A percentile compares a stretch with the other conserved stretches of the same genome.
Conservation (phyloP, 2,329 filamentous ascomycete species). For the Trichoderma lentiforme region DNA sequence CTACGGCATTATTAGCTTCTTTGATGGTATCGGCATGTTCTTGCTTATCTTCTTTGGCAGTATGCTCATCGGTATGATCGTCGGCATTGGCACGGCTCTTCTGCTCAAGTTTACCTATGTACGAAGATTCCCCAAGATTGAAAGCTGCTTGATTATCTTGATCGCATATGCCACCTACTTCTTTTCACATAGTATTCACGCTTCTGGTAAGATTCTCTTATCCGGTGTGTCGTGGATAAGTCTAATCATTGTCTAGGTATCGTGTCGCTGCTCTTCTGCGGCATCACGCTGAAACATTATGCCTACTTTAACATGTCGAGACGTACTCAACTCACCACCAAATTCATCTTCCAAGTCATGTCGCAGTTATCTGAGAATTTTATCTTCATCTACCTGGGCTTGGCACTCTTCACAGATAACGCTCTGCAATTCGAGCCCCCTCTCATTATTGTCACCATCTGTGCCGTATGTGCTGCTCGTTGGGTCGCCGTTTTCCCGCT, state of each 20-base stretch:
- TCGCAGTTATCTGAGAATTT: constrained; percentile 98
- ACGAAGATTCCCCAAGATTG: constrained; percentile 88
- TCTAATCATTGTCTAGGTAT: constrained; percentile 61
- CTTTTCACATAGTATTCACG: constrained; percentile 90
- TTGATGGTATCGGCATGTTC: constrained; percentile 92
- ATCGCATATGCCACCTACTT: constrained; percentile 97
- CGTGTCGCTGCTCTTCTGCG: constrained; percentile 93
- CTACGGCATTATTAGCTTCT: constrained; percentile 75
- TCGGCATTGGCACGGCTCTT: constrained; percentile 83
- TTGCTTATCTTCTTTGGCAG: constrained; percentile 95
- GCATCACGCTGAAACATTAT: constrained; percentile 97
- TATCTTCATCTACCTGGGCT: constrained; percentile 97
- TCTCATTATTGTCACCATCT: constrained; percentile 87
- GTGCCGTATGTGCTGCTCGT: constrained; percentile 86
- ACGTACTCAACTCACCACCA: constrained; percentile 93
- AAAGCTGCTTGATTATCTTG: constrained; percentile 89
- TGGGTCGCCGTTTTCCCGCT: constrained; percentile 95
- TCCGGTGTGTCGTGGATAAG: neutral
- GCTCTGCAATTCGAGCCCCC: constrained; percentile 88
- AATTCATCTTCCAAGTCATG: constrained; percentile 93
- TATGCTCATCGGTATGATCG: constrained; percentile 79
- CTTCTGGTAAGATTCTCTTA: constrained; percentile 70
- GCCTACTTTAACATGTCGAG: constrained; percentile 99
- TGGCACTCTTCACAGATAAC: constrained; percentile 90
- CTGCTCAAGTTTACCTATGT: constrained; percentile 94